A percentile compares a stretch with the other conserved stretches of the same genome.
Conservation (phyloP, 176 grass and related monocot species). For the Zizania latifolia region DNA sequence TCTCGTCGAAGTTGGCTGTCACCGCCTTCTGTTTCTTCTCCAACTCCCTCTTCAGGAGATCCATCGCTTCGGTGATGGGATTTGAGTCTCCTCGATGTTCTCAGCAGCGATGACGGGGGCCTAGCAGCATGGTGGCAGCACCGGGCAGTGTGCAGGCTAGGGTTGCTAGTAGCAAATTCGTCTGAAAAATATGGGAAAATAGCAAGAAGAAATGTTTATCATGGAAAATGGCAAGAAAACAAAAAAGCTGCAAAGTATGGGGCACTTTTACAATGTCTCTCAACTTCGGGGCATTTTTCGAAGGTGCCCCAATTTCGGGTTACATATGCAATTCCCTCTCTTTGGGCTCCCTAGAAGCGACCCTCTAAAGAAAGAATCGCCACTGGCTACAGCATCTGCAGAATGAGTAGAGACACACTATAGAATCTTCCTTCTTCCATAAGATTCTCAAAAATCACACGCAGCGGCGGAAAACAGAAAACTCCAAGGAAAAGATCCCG, state of each 20-base stretch:
- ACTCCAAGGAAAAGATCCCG: neutral
- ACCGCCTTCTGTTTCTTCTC: slow-evolving; percentile 63
- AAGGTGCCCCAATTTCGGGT: neutral
- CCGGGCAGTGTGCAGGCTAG: no score
- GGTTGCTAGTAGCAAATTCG: no score
- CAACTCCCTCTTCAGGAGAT: slow-evolving; percentile 76
- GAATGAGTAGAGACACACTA: neutral
- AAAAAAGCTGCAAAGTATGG: no score
- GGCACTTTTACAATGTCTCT: no score
- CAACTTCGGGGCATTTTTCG: no score
- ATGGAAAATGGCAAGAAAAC: no score
- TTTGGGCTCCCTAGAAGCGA: slow-evolving; percentile 9
- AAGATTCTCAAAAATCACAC: slow-evolving; percentile 9
- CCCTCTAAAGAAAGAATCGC: slow-evolving; percentile 9
- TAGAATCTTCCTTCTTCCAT: slow-evolving; percentile 9
- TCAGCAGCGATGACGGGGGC: no score
- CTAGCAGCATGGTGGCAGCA: no score
- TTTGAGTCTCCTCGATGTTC: neutral
- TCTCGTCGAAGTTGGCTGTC: slow-evolving; percentile 53
- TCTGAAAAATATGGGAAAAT: no score
- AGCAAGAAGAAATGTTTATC: no score
- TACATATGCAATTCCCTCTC: no score
- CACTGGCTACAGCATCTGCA: neutral
- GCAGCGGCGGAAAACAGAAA: neutral
- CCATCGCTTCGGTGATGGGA: slow-evolving; percentile 44